Conservation (phyloP, 192 early-diverging fungal species). For the Podila epicladia region DNA sequence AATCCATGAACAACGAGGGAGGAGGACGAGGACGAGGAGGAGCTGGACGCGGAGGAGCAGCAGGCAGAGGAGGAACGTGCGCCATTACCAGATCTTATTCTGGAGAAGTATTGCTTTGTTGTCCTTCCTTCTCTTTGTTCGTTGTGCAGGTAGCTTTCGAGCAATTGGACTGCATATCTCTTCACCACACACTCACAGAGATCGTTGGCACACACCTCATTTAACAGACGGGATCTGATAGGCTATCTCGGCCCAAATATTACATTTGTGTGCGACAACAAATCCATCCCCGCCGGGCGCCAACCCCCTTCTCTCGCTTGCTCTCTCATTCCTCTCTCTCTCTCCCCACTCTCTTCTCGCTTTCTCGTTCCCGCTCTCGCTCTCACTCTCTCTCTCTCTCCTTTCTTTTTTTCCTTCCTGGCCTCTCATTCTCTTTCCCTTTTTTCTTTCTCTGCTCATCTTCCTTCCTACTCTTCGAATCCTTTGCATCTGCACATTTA, state of each 20-base stretch:
- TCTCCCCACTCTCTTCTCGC: not conserved
- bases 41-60: too few relatives aligned
- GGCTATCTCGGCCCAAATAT: not conserved
- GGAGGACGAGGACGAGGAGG: too few relatives aligned
- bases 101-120: too few relatives aligned
- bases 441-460: not conserved
- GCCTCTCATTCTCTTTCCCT: not conserved
- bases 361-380: not conserved
- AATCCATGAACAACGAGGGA: too few relatives aligned
- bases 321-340: not conserved
- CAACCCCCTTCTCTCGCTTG: conserved; percentile 3
- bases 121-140: too few relatives aligned
- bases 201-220: not conserved
- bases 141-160: too few relatives aligned
- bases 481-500: not conserved
- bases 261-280: too few relatives aligned
- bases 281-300: too few relatives aligned
- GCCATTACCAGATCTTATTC: too few relatives aligned
- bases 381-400: not conserved
- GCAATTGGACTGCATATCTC: too few relatives aligned
- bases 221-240: not conserved
- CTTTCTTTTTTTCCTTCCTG: conserved; percentile 1
- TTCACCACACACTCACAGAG: too few relatives aligned
- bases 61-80: too few relatives aligned
- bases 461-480: not conserved